Percentiles rank a stretch among this genome's conserved stretches.
phyloP scores from a whole-genome alignment of 805 yeast species.

The Geotrichum ghanense region DNA sequence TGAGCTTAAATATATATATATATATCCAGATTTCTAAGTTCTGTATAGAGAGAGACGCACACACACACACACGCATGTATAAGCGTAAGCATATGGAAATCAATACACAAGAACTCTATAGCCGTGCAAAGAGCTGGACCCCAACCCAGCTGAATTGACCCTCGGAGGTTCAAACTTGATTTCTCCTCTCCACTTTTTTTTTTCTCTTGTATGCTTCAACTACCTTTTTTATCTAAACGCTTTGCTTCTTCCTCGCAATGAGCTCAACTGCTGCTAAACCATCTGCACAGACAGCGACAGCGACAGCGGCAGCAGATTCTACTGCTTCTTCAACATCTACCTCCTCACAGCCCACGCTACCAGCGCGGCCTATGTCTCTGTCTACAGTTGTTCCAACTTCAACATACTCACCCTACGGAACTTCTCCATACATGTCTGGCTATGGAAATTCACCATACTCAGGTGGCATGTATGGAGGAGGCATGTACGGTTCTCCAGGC shows the following conservation, averaged over 20 bases:
- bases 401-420: not conserved
- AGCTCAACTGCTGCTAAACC: not conserved
- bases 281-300: not conserved
- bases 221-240: no score
- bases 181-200: no score
- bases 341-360: not conserved
- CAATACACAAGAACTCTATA: no score
- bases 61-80: no score
- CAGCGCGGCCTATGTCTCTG: not conserved
- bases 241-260: not conserved
- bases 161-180: no score
- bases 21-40: no score
- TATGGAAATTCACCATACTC: constrained; percentile 10
- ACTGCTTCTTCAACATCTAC: not conserved
- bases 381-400: not conserved
- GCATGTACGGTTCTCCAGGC: constrained; percentile 23
- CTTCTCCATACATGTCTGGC: constrained; percentile 1
- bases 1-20: no score
- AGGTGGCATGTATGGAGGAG: constrained; percentile 28
- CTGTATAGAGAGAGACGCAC: no score
- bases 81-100: no score
- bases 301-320: not conserved
- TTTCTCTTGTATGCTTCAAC: no score
- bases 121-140: no score
- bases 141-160: no score